phyloP scores from a whole-genome alignment of 306 rosid species.

The Acacia confusa region DNA sequence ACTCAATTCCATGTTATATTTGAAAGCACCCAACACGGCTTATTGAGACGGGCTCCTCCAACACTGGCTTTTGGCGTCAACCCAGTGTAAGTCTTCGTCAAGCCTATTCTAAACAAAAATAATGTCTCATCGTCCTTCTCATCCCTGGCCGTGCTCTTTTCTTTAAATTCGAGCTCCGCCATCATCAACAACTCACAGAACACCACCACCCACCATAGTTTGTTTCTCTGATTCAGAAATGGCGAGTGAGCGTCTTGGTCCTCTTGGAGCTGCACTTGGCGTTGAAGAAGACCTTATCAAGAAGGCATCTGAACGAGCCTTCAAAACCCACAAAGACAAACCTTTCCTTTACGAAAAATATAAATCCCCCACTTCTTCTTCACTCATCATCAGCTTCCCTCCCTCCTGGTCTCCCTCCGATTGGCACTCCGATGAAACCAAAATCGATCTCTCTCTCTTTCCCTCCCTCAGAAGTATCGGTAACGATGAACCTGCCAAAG shows the following conservation, averaged over 20 bases:
- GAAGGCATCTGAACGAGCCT: conserved; percentile 40
- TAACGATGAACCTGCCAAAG: conserved; percentile 49
- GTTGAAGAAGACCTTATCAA: conserved; percentile 43
- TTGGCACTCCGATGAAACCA: conserved; percentile 43
- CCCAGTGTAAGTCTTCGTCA: too few species aligned
- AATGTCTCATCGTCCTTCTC: too few species aligned
- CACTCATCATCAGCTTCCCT: conserved; percentile 50
- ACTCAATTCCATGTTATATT: too few species aligned
- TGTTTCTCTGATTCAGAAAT: conserved; percentile 13
- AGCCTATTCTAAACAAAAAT: too few species aligned
- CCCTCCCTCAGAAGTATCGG: conserved; percentile 73
- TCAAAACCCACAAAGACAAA: conserved; percentile 41
- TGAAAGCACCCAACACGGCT: too few species aligned
- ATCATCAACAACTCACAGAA: too few species aligned
- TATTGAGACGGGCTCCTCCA: too few species aligned
- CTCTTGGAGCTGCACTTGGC: conserved; percentile 37
- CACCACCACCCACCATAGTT: not conserved
- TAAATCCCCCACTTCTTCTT: not conserved
- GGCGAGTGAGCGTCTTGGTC: conserved; percentile 41
- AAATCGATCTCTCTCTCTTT: conserved; percentile 39
- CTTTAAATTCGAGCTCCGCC: too few species aligned
- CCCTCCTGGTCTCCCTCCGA: conserved; percentile 46
- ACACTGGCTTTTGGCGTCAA: too few species aligned
- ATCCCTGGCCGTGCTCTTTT: too few species aligned
- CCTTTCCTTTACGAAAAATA: conserved; percentile 20